Percentiles rank a stretch among this genome's conserved stretches.
These are phyloP conservation scores for Catenaria anguillulae DNA, from an alignment of 371 early-diverging fungal species.

Conservation along the genomic window DNA sequence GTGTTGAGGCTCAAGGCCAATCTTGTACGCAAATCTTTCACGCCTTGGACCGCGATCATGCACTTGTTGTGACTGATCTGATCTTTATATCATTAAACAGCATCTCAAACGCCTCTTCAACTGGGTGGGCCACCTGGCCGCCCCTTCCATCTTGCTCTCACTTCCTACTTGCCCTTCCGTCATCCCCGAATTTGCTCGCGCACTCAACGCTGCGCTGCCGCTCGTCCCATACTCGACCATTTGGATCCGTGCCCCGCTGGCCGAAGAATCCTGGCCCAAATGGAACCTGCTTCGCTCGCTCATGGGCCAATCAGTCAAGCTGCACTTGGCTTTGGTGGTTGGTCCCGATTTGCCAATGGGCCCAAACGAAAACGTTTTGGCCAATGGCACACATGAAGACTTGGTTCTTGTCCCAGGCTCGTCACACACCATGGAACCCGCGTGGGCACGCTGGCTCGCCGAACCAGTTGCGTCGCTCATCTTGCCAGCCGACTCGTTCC, in stretches of 20 bases:
- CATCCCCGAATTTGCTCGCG: slow-evolving; percentile 40
- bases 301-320: slow-evolving; percentile 34
- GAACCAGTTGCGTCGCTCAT: slow-evolving; percentile 68
- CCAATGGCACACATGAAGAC: no score
- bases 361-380: slow-evolving; percentile 14
- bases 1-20: slow-evolving; percentile 42
- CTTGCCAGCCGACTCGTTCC: slow-evolving; percentile 52
- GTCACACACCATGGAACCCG: not conserved
- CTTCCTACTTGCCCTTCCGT: slow-evolving; percentile 21
- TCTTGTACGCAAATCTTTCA: slow-evolving; percentile 25
- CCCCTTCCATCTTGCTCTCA: slow-evolving; percentile 40
- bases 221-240: slow-evolving; percentile 19
- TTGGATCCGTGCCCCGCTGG: slow-evolving; percentile 13
- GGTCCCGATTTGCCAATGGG: slow-evolving; percentile 36
- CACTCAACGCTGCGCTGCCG: slow-evolving; percentile 25
- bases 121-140: slow-evolving; percentile 56
- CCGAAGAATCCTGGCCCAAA: slow-evolving; percentile 33
- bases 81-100: slow-evolving; percentile 8
- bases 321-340: slow-evolving; percentile 48
- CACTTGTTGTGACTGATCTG: not conserved
- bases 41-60: not conserved
- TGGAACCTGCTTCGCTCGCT: slow-evolving; percentile 54
- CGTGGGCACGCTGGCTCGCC: slow-evolving; percentile 61
- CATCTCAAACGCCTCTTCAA: slow-evolving; percentile 50
- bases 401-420: slow-evolving; percentile 9